Evolutionary conservation across 129 eudicot genomes (phyloP), one percentile per base, ranked within the genome.

Genomic region (Gnaphalium uliginosum): DNA sequence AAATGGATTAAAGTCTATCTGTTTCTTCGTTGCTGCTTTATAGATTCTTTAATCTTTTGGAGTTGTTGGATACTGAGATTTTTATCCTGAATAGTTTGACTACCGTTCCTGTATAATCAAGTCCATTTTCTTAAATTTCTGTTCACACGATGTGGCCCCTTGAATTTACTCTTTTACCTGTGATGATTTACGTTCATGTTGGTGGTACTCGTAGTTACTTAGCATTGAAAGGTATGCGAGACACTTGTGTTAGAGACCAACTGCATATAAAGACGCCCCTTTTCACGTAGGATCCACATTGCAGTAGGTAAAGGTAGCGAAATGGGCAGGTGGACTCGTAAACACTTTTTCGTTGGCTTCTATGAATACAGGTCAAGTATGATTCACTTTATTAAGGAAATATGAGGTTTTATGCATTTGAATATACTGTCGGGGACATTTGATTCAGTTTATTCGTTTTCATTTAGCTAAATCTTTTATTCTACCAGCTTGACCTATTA

Each of bases 161-260:
- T 32, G 24, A 5, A 27, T 13, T 32, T 14, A 30, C n/a, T 75
- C 43, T 22, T 43, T 1, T 21, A 29, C 32, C 4, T 33, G 11
- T 27, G 4, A 43, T 9, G n/a, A 10, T 43, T 18, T 2, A 17
- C 4, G 59, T 73, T 59, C 26, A 39, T 35, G 58, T 59, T 59
- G 46, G 22, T 9, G 73, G 72, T 66, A 76, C 27, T 54, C 5
- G 41, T 51, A 58, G 23, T 53, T 72, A 19, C 54, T 72, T 33
- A 33, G 8, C 39, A 18, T 13, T 13, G 25, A 21, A 70, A 39
- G 17, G 18, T 39, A 25, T 19, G 23, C 32, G 66, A 50, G 74
- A 29, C 15, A 68, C 23, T 11, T 18, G 59, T n/a, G 61, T 68
- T 43, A 74, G 23, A 26, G 53, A 39, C 37, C 23, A 9, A 61